Conservation (phyloP, 139 green algal species). For the Pedinophyceae sp. region DNA sequence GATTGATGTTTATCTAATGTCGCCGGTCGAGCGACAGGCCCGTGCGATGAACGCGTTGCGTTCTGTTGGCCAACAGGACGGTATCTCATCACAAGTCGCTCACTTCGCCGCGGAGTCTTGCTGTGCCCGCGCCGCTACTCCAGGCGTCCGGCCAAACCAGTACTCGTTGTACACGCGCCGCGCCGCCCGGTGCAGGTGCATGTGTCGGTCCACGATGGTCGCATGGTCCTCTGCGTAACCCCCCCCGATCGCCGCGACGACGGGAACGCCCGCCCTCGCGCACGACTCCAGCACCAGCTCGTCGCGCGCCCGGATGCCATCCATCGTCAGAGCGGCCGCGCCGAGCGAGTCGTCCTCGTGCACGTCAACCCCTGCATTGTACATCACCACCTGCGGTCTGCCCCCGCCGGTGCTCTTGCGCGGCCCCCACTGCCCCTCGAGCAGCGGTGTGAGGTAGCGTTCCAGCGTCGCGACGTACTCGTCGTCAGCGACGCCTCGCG, state of each 20-base stretch:
- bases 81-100: too few relatives aligned
- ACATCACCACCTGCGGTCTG: slow-evolving; percentile 31
- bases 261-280: slow-evolving; percentile 11
- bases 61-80: too few relatives aligned
- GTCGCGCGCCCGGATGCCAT: slow-evolving; percentile 26
- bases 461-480: slow-evolving; percentile 13
- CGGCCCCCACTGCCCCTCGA: too few relatives aligned
- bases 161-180: too few relatives aligned
- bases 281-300: slow-evolving; percentile 19
- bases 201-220: slow-evolving; percentile 24
- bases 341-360: slow-evolving; percentile 29
- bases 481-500: slow-evolving; percentile 6
- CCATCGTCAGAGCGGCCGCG: slow-evolving; percentile 17
- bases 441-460: too few relatives aligned
- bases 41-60: too few relatives aligned
- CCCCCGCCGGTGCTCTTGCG: too few relatives aligned
- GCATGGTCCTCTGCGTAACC: slow-evolving; percentile 27
- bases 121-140: too few relatives aligned
- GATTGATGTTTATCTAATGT: too few relatives aligned
- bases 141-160: too few relatives aligned
- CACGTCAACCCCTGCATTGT: slow-evolving; percentile 42
- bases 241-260: slow-evolving; percentile 31
- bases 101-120: too few relatives aligned
- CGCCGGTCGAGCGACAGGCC: too few relatives aligned
- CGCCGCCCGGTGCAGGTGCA: slow-evolving; percentile 24